Evolutionary conservation across 2,329 filamentous ascomycete species (phyloP).

Genomic region (Hymenoscyphus albidus): DNA sequence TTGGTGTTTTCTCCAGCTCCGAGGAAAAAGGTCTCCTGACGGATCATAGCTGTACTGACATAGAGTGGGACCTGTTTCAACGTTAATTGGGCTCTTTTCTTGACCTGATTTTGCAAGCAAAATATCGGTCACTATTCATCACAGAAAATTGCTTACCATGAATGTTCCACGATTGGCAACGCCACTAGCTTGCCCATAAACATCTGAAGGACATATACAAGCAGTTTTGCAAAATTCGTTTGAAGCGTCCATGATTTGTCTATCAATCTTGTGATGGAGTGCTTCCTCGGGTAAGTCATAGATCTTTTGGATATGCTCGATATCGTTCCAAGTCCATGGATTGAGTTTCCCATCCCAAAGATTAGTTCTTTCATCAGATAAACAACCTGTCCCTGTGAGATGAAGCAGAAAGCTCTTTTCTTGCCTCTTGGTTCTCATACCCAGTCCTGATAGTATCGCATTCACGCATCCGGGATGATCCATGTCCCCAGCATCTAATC

Average conservation of each 20-base stretch:
- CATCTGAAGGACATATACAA: constrained; percentile 1
- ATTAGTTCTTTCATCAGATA: not conserved
- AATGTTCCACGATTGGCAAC: not conserved
- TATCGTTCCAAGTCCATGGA: not conserved
- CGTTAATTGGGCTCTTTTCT: not conserved
- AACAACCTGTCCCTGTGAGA: not conserved
- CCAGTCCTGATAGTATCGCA: not conserved
- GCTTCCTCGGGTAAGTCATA: not conserved
- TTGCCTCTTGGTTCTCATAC: not conserved
- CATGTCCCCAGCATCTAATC: not conserved
- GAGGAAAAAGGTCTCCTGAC: not conserved
- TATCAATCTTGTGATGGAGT: not conserved
- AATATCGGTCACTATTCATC: not conserved
- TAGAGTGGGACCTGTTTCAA: not conserved
- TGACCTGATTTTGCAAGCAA: not conserved
- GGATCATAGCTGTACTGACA: not conserved
- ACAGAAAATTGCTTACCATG: not conserved
- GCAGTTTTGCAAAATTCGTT: not conserved
- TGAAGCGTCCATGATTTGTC: not conserved
- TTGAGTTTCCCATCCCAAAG: not conserved
- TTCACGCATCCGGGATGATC: not conserved
- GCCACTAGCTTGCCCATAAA: not conserved
- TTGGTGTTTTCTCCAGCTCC: not conserved
- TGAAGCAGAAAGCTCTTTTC: not conserved
- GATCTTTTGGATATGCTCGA: not conserved